Conservation (phyloP, 148 eudicot species). For the Camellia granthamiana region DNA sequence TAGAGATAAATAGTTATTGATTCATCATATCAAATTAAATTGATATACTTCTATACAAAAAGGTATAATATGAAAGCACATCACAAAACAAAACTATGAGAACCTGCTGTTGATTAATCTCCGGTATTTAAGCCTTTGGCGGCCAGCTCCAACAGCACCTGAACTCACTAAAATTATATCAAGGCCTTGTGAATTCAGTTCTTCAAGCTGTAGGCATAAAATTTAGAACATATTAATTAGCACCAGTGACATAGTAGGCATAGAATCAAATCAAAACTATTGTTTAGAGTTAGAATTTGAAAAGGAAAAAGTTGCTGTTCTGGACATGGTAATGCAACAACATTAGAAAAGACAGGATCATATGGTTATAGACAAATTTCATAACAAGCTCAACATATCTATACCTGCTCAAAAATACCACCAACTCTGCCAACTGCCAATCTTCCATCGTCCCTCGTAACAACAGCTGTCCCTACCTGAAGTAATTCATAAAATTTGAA, state of each 20-base stretch:
- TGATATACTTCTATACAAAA: conserved; percentile 3
- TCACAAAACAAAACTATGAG: not conserved
- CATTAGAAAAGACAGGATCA: not conserved
- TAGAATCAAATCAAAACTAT: not conserved
- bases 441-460: conserved; percentile 85
- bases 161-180: conserved; percentile 87
- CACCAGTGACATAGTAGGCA: no score
- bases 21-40: not conserved
- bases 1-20: not conserved
- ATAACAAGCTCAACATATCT: conserved; percentile 38
- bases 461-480: conserved; percentile 95
- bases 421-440: conserved; percentile 91
- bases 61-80: not conserved
- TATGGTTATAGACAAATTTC: not conserved
- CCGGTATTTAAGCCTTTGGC: conserved; percentile 84
- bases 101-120: conserved; percentile 89
- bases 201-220: conserved; percentile 54
- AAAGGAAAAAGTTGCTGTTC: not conserved
- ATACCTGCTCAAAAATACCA: conserved; percentile 82
- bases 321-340: not conserved
- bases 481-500: not conserved
- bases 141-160: conserved; percentile 96
- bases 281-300: no score
- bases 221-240: not conserved
- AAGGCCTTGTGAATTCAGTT: conserved; percentile 67